Conservation (phyloP, 2,329 filamentous ascomycete species). For the Ceratocystis albifundus region DNA sequence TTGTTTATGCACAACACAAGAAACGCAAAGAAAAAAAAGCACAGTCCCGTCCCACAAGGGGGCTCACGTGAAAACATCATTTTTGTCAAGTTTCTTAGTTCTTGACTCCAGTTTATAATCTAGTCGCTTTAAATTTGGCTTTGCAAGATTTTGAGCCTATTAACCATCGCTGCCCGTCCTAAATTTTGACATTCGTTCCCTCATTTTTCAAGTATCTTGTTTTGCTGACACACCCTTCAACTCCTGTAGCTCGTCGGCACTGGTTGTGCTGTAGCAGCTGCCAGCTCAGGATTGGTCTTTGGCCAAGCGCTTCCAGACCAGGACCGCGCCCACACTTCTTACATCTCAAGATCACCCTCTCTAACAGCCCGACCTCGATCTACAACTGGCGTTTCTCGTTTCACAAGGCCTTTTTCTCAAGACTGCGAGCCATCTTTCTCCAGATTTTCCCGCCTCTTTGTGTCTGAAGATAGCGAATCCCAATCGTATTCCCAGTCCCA, state of each 20-base stretch:
- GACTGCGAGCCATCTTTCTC: conserved; percentile 18
- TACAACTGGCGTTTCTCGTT: conserved; percentile 11
- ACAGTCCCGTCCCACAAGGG: conserved; percentile 11
- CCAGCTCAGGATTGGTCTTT: conserved; percentile 48
- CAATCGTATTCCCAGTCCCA: background rate
- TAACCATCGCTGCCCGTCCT: background rate
- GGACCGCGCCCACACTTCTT: conserved; percentile 26
- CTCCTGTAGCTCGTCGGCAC: conserved; percentile 46
- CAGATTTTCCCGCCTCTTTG: conserved; percentile 17
- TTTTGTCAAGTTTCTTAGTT: conserved; percentile 5
- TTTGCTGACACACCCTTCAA: background rate
- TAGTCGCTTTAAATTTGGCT: background rate
- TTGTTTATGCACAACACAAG: conserved; percentile 7
- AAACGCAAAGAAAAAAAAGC: conserved; percentile 6
- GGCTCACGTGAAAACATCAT: conserved; percentile 11
- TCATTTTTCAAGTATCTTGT: background rate
- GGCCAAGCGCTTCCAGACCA: conserved; percentile 36
- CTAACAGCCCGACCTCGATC: conserved; percentile 14
- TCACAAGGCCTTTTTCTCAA: conserved; percentile 20
- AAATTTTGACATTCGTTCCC: too few species aligned
- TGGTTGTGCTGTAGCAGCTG: conserved; percentile 50
- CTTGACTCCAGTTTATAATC: conserved; percentile 21
- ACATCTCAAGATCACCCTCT: conserved; percentile 15
- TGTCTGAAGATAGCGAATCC: conserved; percentile 5
- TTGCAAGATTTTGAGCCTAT: background rate